Evolutionary conservation across 1,284 basidiomycete species (phyloP), one percentile per base, ranked within the genome.

Genomic region (Lignosus rhinocerotis): DNA sequence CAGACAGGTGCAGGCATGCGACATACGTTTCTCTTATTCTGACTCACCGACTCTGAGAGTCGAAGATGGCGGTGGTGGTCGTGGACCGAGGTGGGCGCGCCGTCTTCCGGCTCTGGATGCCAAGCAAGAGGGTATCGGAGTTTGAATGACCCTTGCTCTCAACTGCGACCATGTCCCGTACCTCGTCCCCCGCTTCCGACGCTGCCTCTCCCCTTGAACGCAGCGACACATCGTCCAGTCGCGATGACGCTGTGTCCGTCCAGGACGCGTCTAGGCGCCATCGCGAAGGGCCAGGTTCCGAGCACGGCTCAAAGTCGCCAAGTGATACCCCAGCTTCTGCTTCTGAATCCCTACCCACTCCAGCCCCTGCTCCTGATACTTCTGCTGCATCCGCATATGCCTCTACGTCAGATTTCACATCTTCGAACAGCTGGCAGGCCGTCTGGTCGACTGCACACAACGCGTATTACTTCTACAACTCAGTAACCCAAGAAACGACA

Each of bases 401-500:
- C 9, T 11, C 55, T 30, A 9, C 56, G 2, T 41, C 57, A 0
- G 34, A 46, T 3, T 34, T 31, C 14, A 51, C 65, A 0, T 52
- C 71, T 25, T 67, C 73, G 2, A 77, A 72, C 44, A 75, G 80
- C 62, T 95, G 93, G 93, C 93, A 94, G 73, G 93, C 93, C 30
- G 84, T 96, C 41, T 95, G 84, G 79, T 87, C 93, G 1, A 84
- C 91, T 0, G 80, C 87, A 59, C 85, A 92, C 75, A 90, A 85
- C 73, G 84, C 90, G 16, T 95, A 94, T 77, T 96, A 95, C 75
- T 95, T 95, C 76, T 92, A 85, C 83, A 95, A 95, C 75, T 65
- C 85, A 12, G 73, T 77, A 56, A 93, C 92, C 0, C 80, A 88
- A 59, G 86, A 94, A 75, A 94, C 93, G 36, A 95, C 94, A 21